These are phyloP conservation scores for Theobroma grandiflorum DNA, from an alignment of 441 rosid species.

Conservation along the genomic window DNA sequence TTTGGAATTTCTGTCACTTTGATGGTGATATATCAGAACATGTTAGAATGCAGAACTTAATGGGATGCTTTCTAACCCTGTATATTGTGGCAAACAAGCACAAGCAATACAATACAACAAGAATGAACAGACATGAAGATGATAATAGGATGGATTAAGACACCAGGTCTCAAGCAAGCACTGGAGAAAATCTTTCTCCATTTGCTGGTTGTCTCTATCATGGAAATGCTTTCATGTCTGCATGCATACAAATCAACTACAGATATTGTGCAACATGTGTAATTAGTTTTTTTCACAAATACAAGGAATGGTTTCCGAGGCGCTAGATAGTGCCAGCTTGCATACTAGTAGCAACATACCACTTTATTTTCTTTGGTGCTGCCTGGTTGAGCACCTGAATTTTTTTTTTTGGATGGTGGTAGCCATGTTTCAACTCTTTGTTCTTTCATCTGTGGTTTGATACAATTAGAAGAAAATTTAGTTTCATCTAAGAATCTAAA, in stretches of 20 bases:
- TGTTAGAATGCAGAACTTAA: neutral
- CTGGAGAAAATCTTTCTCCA: neutral
- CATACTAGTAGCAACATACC: no score
- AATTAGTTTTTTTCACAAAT: neutral
- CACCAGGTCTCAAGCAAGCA: neutral
- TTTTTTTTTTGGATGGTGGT: neutral
- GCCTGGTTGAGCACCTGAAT: neutral
- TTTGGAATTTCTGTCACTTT: neutral
- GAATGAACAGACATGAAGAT: neutral
- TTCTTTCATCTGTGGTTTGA: neutral
- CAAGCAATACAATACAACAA: neutral
- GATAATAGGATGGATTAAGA: neutral
- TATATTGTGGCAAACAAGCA: neutral
- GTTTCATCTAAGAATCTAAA: neutral
- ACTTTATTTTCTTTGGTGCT: neutral
- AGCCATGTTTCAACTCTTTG: neutral
- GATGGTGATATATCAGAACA: neutral
- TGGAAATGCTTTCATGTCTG: conserved; percentile 8
- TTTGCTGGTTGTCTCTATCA: neutral
- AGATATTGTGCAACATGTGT: neutral
- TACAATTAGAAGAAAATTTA: neutral
- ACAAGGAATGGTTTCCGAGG: neutral
- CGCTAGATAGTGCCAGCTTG: no score
- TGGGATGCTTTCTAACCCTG: no score
- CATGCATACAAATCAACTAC: neutral